Evolutionary conservation across 164 flowering plant species (phyloP).

Genomic region (Liriodendron chinense): DNA sequence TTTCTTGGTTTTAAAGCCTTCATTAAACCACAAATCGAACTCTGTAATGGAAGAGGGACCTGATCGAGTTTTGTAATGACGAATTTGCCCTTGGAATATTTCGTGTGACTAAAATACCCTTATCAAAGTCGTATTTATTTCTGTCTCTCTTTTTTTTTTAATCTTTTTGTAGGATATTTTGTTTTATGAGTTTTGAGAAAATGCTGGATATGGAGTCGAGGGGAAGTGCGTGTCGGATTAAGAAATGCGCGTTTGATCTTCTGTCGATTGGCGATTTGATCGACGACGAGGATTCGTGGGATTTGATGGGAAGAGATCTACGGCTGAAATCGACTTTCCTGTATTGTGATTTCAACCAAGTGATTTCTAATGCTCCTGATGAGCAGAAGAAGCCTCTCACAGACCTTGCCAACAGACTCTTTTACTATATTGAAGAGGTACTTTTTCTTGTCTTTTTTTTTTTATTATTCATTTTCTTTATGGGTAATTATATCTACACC

Average conservation of each 20-base stretch:
- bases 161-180: background rate
- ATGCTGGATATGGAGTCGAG: slow-evolving; percentile 11
- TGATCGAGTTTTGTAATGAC: background rate
- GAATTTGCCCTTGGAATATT: background rate
- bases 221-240: slow-evolving; percentile 24
- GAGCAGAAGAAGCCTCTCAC: slow-evolving; percentile 26
- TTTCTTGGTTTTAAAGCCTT: slow-evolving; percentile 10
- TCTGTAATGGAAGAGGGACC: background rate
- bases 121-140: background rate
- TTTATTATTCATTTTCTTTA: background rate
- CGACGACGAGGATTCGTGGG: slow-evolving; percentile 32
- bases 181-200: background rate
- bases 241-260: slow-evolving; percentile 26
- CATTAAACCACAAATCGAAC: background rate
- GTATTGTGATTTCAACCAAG: slow-evolving; percentile 26
- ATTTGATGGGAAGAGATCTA: slow-evolving; percentile 23
- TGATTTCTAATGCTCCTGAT: slow-evolving; percentile 20
- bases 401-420: slow-evolving; percentile 27
- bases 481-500: no score
- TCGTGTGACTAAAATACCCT: background rate
- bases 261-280: slow-evolving; percentile 23
- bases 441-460: background rate
- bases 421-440: slow-evolving; percentile 32
- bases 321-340: slow-evolving; percentile 27
- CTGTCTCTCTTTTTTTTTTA: background rate